These are phyloP conservation scores for Spergularia marina DNA, from an alignment of 148 eudicot species.

Conservation along the genomic window DNA sequence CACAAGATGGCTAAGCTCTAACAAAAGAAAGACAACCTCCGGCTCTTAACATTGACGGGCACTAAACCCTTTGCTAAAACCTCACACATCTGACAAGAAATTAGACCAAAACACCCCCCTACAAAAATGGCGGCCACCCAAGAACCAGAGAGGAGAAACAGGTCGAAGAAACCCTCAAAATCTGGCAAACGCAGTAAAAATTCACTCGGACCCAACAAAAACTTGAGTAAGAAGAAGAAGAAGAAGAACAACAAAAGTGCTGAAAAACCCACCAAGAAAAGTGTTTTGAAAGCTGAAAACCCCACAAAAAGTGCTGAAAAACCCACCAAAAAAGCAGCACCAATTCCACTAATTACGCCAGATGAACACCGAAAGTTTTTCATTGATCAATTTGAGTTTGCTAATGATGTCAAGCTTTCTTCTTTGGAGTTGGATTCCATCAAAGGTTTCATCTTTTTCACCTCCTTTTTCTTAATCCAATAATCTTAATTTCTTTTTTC, in stretches of 20 bases:
- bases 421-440: conserved; percentile 71
- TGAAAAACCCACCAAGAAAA: background rate
- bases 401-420: conserved; percentile 59
- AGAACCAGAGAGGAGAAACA: conserved; percentile 18
- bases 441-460: conserved; percentile 37
- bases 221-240: conserved; percentile 22
- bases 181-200: conserved; percentile 20
- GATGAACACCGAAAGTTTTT: conserved; percentile 58
- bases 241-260: conserved; percentile 16
- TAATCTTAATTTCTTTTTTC: background rate
- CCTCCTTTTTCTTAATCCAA: background rate
- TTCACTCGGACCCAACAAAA: conserved; percentile 36
- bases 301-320: conserved; percentile 6
- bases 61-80: conserved; percentile 5
- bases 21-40: no score
- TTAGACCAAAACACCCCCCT: background rate
- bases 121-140: conserved; percentile 36
- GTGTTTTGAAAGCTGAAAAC: background rate
- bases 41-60: no score
- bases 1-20: no score
- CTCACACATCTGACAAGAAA: background rate
- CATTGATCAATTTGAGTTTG: conserved; percentile 54
- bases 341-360: conserved; percentile 22
- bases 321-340: background rate
- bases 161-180: conserved; percentile 26